Percentiles rank a stretch among this genome's conserved stretches.
Conservation (phyloP, 345 rosid genomes). For the Cardamine resedifolia region DNA sequence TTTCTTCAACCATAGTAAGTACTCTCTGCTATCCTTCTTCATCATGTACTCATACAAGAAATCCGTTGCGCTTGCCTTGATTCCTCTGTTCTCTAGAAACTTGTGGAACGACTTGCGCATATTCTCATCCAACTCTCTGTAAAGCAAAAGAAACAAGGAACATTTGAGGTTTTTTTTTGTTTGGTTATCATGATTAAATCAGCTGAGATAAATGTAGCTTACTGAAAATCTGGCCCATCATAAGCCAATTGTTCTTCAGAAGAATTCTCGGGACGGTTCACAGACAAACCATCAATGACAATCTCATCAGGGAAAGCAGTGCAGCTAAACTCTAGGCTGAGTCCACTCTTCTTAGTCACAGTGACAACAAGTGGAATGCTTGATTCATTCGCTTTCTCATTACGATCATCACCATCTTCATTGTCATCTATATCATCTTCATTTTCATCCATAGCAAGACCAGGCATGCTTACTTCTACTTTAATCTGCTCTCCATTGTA, state of each 20-base stretch:
- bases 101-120: slow-evolving; percentile 74
- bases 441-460: slow-evolving; percentile 58
- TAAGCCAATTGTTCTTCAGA: slow-evolving; percentile 55
- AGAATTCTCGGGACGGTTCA: slow-evolving; percentile 44
- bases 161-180: not conserved
- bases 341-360: slow-evolving; percentile 63
- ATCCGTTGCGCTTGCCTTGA: slow-evolving; percentile 65
- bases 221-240: slow-evolving; percentile 88
- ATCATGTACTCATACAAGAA: slow-evolving; percentile 89
- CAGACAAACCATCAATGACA: slow-evolving; percentile 55
- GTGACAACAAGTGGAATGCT: slow-evolving; percentile 65
- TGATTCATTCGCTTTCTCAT: slow-evolving; percentile 44
- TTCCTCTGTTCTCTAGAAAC: slow-evolving; percentile 76
- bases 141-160: not conserved
- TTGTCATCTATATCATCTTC: slow-evolving; percentile 38
- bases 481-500: slow-evolving; percentile 63
- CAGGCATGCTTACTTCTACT: slow-evolving; percentile 80
- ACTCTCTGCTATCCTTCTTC: slow-evolving; percentile 76
- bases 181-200: not conserved
- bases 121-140: slow-evolving; percentile 90
- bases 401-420: slow-evolving; percentile 34
- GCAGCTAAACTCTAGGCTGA: slow-evolving; percentile 60
- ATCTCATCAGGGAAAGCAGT: slow-evolving; percentile 67
- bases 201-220: slow-evolving; percentile 33
- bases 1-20: slow-evolving; percentile 66